Base-by-base conservation (phyloP, 495 filamentous ascomycete genomes). In the Margaritispora aquatica region DNA sequence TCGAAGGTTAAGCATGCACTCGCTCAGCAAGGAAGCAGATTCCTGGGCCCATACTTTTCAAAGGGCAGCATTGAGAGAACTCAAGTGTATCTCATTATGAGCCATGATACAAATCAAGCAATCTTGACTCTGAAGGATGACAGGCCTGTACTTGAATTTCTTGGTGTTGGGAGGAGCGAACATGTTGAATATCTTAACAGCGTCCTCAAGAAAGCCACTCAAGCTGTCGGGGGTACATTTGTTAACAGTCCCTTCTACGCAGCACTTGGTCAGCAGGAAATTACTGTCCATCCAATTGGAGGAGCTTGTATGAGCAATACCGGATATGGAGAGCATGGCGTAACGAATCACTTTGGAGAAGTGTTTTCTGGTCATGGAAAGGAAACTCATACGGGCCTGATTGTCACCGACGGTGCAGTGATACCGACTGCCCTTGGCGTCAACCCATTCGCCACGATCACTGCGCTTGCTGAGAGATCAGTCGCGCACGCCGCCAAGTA, bases 371-470 rank as follows among this genome's bases (percentile, higher is more conserved):
- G 84, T 15, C 60, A 70, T 24, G 78, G 77, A 1, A 59, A 47
- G 2, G 78, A 83, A 34, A 75, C 77, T 0, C 63, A 88, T 63
- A 57, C 75, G 0, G 85, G 84, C 1, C 74, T 88, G 8, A 73
- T 87, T 21, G 80, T 84, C 55, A 84, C 80, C 1, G 86, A 89
- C 68, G 83, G 69, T 24, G 76, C 84, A n/a, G 69, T 83, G 1
- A 78, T 89, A 57, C 84, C 86, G 1, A 81, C 80, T 31, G 76
- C 83, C n/a, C 69, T 88, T 13, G 83, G 83, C 26, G 82, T 83
- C 13, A 88, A 88, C 63, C 84, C 84, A n/a, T 80, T 87, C 57
- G 86, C 83, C 17, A 89, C 85, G 2, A 87, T 88, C 36, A 78
- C 85, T 0, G 84, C 86, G 20, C 74, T 89, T 23, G 82, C 86